Evolutionary conservation across 2,329 filamentous ascomycete genomes (phyloP).

Genomic region (Cercospora zeae-maydis): DNA sequence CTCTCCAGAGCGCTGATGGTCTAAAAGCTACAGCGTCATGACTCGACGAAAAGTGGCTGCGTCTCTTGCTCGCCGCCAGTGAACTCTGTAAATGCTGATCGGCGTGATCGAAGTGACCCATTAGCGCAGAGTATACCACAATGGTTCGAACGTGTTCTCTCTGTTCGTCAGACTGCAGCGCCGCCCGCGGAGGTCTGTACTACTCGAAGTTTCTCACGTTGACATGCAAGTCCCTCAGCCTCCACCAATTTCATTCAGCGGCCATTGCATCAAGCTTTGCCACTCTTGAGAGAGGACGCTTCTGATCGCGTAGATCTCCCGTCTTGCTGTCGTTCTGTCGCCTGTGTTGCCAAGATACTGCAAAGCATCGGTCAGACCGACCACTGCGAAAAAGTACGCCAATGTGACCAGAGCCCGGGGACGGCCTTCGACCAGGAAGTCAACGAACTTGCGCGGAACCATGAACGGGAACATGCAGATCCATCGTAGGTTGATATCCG

Average conservation of each 20-base stretch:
- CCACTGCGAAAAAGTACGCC: slow-evolving; percentile 36
- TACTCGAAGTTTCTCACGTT: background rate
- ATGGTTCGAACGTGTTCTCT: background rate
- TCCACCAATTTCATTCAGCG: slow-evolving; percentile 26
- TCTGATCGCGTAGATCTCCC: slow-evolving; percentile 31
- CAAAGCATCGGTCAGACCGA: slow-evolving; percentile 29
- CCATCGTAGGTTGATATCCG: slow-evolving; percentile 30
- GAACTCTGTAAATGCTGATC: background rate
- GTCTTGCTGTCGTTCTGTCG: slow-evolving; percentile 23
- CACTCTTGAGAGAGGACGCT: slow-evolving; percentile 31
- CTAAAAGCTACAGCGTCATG: background rate
- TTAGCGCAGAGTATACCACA: background rate
- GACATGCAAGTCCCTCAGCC: slow-evolving; percentile 2
- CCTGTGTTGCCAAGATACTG: slow-evolving; percentile 33
- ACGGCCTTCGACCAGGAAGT: slow-evolving; percentile 32
- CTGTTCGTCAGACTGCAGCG: background rate
- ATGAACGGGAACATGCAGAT: slow-evolving; percentile 36
- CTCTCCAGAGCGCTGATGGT: no score
- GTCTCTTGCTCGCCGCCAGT: background rate
- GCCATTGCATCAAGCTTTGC: slow-evolving; percentile 35
- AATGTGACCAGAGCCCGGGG: slow-evolving; percentile 37
- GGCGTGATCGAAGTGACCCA: background rate
- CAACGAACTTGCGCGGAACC: slow-evolving; percentile 32
- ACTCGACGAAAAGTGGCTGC: background rate
- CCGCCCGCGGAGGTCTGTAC: background rate